Evolutionary conservation across 345 rosid species (phyloP), one percentile per base, ranked within the genome.

Genomic region (Kernera saxatilis): DNA sequence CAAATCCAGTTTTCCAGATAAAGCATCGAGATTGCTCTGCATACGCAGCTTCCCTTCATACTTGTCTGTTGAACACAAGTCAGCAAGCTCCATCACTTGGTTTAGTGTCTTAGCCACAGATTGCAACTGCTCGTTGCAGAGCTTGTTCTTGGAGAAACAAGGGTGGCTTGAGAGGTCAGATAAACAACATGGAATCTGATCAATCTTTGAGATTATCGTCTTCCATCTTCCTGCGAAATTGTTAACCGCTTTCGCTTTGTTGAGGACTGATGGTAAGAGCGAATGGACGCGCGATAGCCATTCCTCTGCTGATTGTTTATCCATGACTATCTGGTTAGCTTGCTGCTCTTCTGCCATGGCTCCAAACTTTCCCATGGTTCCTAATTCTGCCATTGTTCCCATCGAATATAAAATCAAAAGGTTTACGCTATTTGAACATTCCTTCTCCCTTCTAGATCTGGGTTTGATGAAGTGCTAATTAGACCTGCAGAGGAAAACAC

Each of bases 121-220:
- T 77, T 84, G 93, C 79, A 91, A 64, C 64, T 89, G 98, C 73
- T 93, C 98, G 79, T 80, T 86, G 73, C 98, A 93, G 29, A 93
- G 88, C 8, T 85, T 64, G 67, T 91, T 93, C 82, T 86, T 93
- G 59, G 87, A 85, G 82, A 93, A 93, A 72, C 88, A 93, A 64
- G 98, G 98, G 67, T 93, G 98, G 80, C 96, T 89, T 0, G 98
- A 89, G 46, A 93, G 85, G 64, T 91, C 97, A 0, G 93, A 89
- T 37, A 93, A 67, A 41, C 83, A 81, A 0, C 78, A 77, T 0
- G 98, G 97, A 71, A 93, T 86, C 95, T 85, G 87, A 66, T 91
- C 89, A 45, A 93, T 70, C 79, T 88, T 93, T 8, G 84, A 85
- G 77, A 85, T 74, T 45, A 91, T 87, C 78, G 64, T 69, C 87